Conservation (phyloP, 2,329 filamentous ascomycete species). For the Berkeleyomyces basicola region DNA sequence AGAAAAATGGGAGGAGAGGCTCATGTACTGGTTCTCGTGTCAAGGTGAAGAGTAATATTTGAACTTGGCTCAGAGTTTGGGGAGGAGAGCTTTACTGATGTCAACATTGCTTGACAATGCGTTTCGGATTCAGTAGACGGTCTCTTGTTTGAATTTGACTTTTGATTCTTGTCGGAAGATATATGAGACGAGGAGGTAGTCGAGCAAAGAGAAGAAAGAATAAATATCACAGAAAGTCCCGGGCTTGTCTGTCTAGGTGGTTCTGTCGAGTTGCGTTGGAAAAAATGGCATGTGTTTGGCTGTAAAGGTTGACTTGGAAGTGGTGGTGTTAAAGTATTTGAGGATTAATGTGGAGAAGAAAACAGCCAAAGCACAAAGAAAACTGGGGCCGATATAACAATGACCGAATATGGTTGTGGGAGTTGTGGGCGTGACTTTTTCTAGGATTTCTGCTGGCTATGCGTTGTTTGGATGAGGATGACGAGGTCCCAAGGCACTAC, state of each 20-base stretch:
- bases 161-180: background rate
- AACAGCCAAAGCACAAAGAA: background rate
- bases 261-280: background rate
- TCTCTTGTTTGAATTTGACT: background rate
- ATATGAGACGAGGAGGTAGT: background rate
- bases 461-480: background rate
- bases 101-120: background rate
- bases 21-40: too few relatives aligned
- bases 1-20: too few relatives aligned
- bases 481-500: background rate
- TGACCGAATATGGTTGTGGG: conserved; percentile 4
- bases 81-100: background rate
- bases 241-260: too few relatives aligned
- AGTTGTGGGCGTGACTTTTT: conserved; percentile 4
- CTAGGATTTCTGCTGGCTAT: background rate
- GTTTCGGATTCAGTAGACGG: background rate
- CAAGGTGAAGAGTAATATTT: too few relatives aligned
- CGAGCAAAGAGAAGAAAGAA: background rate
- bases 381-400: conserved; percentile 9
- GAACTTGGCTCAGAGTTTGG: background rate
- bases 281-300: background rate
- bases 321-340: background rate
- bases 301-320: background rate
- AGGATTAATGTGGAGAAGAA: background rate
- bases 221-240: background rate